Conservation (phyloP, 202 grass and related monocot genomes). For the Sporobolus alterniflorus region DNA sequence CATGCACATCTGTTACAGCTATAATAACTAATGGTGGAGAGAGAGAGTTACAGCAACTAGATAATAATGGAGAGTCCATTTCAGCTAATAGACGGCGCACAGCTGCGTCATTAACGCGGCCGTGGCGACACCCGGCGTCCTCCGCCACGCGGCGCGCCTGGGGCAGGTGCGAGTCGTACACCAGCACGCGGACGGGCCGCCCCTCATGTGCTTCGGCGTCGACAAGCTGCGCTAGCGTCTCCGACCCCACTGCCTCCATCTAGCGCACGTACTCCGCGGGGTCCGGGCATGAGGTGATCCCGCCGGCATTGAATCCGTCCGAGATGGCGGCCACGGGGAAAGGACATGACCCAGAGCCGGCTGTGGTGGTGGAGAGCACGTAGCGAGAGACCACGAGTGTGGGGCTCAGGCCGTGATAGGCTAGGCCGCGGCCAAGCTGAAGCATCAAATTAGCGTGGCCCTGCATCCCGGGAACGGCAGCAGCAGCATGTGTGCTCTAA, state of each 20-base stretch:
- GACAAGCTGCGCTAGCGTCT: conserved; percentile 35
- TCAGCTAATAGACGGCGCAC: conserved; percentile 37
- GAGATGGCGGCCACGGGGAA: conserved; percentile 60
- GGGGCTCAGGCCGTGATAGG: conserved; percentile 47
- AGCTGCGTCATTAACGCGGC: conserved; percentile 50
- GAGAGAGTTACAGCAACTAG: too few species aligned
- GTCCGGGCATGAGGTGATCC: conserved; percentile 22
- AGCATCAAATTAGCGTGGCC: conserved; percentile 71
- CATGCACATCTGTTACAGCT: too few species aligned
- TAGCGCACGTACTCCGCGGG: background rate
- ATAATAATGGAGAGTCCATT: too few species aligned
- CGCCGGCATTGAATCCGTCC: conserved; percentile 61
- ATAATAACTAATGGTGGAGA: too few species aligned
- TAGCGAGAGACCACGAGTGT: conserved; percentile 55
- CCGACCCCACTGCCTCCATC: conserved; percentile 30
- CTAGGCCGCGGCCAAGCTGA: conserved; percentile 48
- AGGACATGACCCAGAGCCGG: background rate
- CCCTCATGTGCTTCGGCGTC: background rate
- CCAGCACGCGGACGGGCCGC: conserved; percentile 12
- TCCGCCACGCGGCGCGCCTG: conserved; percentile 20
- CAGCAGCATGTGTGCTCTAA: conserved; percentile 39
- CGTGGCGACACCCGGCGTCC: conserved; percentile 9
- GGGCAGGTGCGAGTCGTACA: conserved; percentile 39
- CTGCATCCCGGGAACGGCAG: conserved; percentile 56
- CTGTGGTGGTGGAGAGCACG: conserved; percentile 40